Percentiles rank a stretch among this genome's conserved stretches.
Conservation (phyloP, 495 filamentous ascomycete genomes). For the Aspergillus avenaceus region DNA sequence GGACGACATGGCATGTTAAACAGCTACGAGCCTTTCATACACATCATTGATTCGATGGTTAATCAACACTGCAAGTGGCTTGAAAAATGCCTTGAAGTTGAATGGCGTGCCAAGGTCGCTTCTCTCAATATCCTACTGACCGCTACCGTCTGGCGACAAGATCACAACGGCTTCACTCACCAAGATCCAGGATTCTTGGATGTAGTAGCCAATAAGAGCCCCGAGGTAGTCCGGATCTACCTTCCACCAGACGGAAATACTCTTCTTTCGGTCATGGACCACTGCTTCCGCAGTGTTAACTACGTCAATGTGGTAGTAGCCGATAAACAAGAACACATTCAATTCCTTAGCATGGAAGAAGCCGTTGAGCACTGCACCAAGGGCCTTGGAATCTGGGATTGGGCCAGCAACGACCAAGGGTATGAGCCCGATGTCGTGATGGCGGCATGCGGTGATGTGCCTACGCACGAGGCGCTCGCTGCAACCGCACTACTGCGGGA, state of each 20-base stretch:
- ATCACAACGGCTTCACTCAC: conserved; percentile 77
- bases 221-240: conserved; percentile 72
- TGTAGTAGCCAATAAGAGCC: conserved; percentile 69
- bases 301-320: conserved; percentile 75
- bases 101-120: conserved; percentile 63
- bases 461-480: conserved; percentile 64
- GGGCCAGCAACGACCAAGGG: conserved; percentile 55
- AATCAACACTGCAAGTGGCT: conserved; percentile 80
- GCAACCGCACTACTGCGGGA: conserved; percentile 63
- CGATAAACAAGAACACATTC: conserved; percentile 72
- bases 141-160: conserved; percentile 71
- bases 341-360: conserved; percentile 64
- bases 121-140: conserved; percentile 73
- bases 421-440: conserved; percentile 65
- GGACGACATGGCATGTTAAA: conserved; percentile 70
- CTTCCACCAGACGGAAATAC: conserved; percentile 72
- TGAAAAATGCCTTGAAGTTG: conserved; percentile 68
- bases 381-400: conserved; percentile 57
- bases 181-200: conserved; percentile 76
- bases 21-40: conserved; percentile 75
- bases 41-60: conserved; percentile 76
- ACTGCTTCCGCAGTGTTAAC: conserved; percentile 64
- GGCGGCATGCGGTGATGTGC: conserved; percentile 66
- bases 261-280: conserved; percentile 62
- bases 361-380: conserved; percentile 69